Base-by-base conservation (phyloP, 1,284 basidiomycete genomes). In the Ganoderma lucidum region DNA sequence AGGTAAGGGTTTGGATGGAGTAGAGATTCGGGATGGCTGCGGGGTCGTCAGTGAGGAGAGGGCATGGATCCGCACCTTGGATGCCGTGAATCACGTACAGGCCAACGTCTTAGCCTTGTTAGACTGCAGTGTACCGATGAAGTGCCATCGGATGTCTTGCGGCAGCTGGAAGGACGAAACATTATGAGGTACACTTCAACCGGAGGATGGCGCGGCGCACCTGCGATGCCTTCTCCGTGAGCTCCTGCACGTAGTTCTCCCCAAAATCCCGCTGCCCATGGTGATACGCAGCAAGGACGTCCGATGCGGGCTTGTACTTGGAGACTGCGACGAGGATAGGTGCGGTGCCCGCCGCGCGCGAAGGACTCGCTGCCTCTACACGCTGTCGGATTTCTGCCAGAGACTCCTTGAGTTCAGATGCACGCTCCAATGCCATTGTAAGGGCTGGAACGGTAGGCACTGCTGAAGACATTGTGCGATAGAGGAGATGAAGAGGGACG, bases 201-300 rank as follows among this genome's bases (percentile, higher is more conserved):
- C 63, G 60, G 1, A 55, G 53, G 35, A 6, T n/a, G 37, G 55
- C 42, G 4, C 8, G 10, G 86, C 92, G 73, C 76, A 95, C 95
- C 79, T 88, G 83, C 64, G 84, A 83, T 0, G 95, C 93, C 78
- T 98, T 99, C 60, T 96, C 95, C n/a, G 91, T 91, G 72, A 99
- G 81, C 78, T 99, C 97, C 75, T 98, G 94, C 6, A 97, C 96
- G 79, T 99, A 99, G 80, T 99, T 99, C 82, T 99, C 97, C 14
- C 98, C 97, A 79, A 99, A 99, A 79, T 98, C 96, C 1, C 90
- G 84, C 75, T 98, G 95, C 0, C 92, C 94, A 17, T 84, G 83
- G 69, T 94, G 87, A 77, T 93, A 94, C 71, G 95, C 93, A 5
- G 93, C 93, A 60, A 92, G 84, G 67, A 99, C 91, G 80, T 98